Percentiles rank a stretch among this genome's conserved stretches.
phyloP scores from a whole-genome alignment of 225 moss, liverwort and hornwort genomes.

The Neckera pumila region DNA sequence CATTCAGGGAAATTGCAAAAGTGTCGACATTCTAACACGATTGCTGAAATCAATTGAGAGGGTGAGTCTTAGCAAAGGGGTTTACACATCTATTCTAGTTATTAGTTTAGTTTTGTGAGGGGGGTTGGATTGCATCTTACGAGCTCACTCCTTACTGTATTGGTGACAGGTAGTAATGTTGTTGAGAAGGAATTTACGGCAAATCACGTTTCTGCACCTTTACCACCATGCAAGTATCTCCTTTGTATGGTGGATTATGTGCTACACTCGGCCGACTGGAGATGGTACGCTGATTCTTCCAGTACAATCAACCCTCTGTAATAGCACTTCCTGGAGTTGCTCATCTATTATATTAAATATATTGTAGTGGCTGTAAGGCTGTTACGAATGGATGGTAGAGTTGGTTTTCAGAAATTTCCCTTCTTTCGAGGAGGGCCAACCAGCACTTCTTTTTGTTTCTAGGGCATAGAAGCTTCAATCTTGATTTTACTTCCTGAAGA shows the following conservation, averaged over 20 bases:
- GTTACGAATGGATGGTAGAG: not conserved
- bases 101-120: not conserved
- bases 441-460: too few species aligned
- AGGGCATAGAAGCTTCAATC: not conserved
- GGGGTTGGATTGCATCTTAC: not conserved
- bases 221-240: constrained; percentile 90
- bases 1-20: not conserved
- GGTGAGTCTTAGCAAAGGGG: not conserved
- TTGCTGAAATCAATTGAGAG: not conserved
- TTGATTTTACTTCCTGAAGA: not conserved
- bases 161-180: constrained; percentile 71
- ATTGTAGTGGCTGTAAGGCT: not conserved
- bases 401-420: too few species aligned
- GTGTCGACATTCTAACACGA: not conserved
- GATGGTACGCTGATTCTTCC: constrained; percentile 31
- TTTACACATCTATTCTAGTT: not conserved
- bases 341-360: not conserved
- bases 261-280: constrained; percentile 52
- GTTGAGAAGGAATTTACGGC: constrained; percentile 70
- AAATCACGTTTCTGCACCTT: constrained; percentile 70
- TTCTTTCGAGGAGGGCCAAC: not conserved
- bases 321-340: not conserved
- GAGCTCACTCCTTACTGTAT: not conserved
- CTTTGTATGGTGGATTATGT: constrained; percentile 82
- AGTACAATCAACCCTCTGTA: not conserved